These are phyloP conservation scores for Phytopythium boreale DNA, from an alignment of 352 stramenopile genomes.

Conservation along the genomic window DNA sequence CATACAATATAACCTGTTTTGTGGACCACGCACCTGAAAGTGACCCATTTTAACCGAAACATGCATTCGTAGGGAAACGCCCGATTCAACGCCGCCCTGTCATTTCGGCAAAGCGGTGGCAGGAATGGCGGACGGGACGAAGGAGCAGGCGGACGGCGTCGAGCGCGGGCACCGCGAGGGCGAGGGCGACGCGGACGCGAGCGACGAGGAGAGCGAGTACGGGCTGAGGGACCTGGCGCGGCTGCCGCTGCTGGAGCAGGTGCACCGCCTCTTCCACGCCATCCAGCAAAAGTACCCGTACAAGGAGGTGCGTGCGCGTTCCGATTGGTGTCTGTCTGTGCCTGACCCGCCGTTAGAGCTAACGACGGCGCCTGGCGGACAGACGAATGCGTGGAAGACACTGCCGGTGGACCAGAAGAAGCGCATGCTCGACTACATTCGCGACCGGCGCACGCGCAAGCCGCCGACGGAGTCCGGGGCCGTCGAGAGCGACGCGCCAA, in stretches of 20 bases:
- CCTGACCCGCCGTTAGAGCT: neutral
- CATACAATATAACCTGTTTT: neutral
- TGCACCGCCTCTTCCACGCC: conserved; percentile 81
- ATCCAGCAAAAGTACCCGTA: conserved; percentile 83
- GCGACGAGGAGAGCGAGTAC: conserved; percentile 54
- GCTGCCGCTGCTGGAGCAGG: conserved; percentile 79
- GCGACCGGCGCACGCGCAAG: conserved; percentile 46
- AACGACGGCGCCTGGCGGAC: conserved; percentile 1
- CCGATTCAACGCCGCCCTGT: neutral
- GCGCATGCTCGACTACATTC: conserved; percentile 81
- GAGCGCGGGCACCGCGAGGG: neutral
- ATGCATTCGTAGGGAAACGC: neutral
- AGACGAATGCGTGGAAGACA: conserved; percentile 75
- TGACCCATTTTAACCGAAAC: neutral
- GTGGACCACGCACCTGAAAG: neutral
- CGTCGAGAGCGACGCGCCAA: neutral
- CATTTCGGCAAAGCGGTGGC: neutral
- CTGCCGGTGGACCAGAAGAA: conserved; percentile 78
- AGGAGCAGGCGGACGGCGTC: too few relatives aligned
- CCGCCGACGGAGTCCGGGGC: conserved; percentile 5
- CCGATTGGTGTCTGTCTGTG: neutral
- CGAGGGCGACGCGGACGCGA: neutral
- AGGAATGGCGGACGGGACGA: neutral
- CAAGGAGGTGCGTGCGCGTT: conserved; percentile 44
- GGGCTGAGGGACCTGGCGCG: conserved; percentile 58